phyloP scores from a whole-genome alignment of 2,329 filamentous ascomycete genomes.

The Botrytis pseudocinerea region DNA sequence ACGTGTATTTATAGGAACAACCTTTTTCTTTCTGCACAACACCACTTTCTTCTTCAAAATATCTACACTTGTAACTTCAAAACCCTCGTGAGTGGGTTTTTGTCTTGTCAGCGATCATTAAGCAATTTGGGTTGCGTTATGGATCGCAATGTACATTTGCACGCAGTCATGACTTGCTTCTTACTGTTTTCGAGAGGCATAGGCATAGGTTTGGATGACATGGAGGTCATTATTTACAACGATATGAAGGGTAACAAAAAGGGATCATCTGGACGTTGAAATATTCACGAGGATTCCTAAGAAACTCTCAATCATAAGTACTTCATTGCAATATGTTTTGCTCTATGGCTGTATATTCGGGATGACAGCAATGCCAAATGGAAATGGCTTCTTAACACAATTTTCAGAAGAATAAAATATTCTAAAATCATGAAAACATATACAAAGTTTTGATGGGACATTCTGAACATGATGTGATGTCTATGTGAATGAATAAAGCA shows the following conservation, averaged over 20 bases:
- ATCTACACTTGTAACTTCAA: conserved; percentile 39
- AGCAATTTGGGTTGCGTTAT: conserved; percentile 33
- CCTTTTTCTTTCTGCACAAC: conserved; percentile 36
- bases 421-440: neutral
- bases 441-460: neutral
- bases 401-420: conserved; percentile 15
- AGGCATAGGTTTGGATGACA: conserved; percentile 17
- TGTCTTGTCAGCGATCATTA: conserved; percentile 36
- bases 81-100: conserved; percentile 37
- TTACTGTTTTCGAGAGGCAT: conserved; percentile 17
- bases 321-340: conserved; percentile 18
- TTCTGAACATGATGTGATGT: conserved; percentile 3
- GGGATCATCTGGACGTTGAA: conserved; percentile 13
- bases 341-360: conserved; percentile 19
- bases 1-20: conserved; percentile 30
- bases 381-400: conserved; percentile 8
- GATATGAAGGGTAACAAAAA: conserved; percentile 6
- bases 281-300: conserved; percentile 6
- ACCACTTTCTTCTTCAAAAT: conserved; percentile 35
- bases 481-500: neutral
- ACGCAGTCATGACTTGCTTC: conserved; percentile 31
- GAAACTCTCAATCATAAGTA: conserved; percentile 13
- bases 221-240: conserved; percentile 9
- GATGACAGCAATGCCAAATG: conserved; percentile 19
- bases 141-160: conserved; percentile 38